These are phyloP conservation scores for Aspergillus felis DNA, from an alignment of 2,329 filamentous ascomycete genomes.

Conservation along the genomic window DNA sequence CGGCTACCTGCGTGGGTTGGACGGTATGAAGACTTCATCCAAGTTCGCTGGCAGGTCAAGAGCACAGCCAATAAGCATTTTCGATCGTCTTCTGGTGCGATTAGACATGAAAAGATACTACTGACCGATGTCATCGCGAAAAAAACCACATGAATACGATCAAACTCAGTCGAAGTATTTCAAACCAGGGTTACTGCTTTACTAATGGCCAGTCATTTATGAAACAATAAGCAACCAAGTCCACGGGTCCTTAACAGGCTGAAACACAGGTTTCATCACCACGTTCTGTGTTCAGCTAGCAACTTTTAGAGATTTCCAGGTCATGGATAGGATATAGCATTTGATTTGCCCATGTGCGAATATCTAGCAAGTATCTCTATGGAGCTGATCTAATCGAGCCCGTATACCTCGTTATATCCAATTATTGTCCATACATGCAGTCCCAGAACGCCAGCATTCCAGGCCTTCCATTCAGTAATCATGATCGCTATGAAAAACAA, in stretches of 20 bases:
- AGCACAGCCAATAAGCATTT: slow-evolving; percentile 52
- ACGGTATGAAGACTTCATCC: slow-evolving; percentile 59
- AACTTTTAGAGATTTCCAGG: not conserved
- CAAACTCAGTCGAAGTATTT: not conserved
- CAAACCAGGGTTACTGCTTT: too few species aligned
- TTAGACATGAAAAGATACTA: slow-evolving; percentile 72
- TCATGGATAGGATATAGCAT: not conserved
- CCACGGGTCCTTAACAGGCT: too few species aligned
- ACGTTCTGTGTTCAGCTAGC: not conserved
- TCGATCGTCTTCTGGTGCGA: slow-evolving; percentile 64
- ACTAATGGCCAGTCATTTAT: too few species aligned
- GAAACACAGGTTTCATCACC: not conserved
- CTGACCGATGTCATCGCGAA: slow-evolving; percentile 14
- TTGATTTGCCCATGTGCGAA: not conserved
- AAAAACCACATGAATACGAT: not conserved
- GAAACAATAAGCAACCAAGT: too few species aligned
- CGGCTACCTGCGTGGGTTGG: slow-evolving; percentile 62
- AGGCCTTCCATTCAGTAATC: not conserved
- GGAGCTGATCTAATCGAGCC: not conserved
- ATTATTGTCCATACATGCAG: not conserved
- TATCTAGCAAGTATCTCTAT: not conserved
- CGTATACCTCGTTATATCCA: not conserved
- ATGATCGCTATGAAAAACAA: not conserved
- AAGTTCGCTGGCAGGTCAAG: slow-evolving; percentile 26
- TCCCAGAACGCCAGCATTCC: not conserved